Evolutionary conservation across 1,139 yeast species (phyloP).

Genomic region (Kurtzmaniella natalensis): DNA sequence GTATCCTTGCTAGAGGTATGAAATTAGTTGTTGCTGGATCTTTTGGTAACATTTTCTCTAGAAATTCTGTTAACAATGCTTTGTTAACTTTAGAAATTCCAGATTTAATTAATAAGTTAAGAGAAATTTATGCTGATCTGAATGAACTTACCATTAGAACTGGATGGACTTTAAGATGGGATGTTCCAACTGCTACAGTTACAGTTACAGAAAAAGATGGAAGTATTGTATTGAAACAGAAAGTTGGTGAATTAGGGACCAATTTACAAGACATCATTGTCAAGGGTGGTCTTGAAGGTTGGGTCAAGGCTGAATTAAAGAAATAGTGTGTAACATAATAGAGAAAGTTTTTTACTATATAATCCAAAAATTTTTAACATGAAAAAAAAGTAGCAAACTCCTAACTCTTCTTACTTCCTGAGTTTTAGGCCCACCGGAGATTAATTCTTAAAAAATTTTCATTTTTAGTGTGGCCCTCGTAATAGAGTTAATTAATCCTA

Average conservation of each 20-base stretch:
- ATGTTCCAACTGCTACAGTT: slow-evolving; percentile 79
- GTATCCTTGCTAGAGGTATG: slow-evolving; percentile 91
- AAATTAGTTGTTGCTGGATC: slow-evolving; percentile 93
- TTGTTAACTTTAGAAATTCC: slow-evolving; percentile 92
- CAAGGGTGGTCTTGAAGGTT: slow-evolving; percentile 96
- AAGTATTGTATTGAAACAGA: slow-evolving; percentile 69
- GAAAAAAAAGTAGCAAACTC: too few species aligned
- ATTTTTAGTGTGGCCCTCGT: too few species aligned
- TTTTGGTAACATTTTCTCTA: slow-evolving; percentile 91
- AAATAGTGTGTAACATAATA: slow-evolving; percentile 10
- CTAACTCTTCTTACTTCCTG: too few species aligned
- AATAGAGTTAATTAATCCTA: too few species aligned
- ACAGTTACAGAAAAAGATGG: slow-evolving; percentile 65
- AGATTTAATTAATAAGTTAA: slow-evolving; percentile 67
- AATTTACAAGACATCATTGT: slow-evolving; percentile 95
- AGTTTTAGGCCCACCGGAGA: too few species aligned
- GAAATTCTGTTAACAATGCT: slow-evolving; percentile 96
- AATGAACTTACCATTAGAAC: slow-evolving; percentile 85
- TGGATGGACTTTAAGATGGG: slow-evolving; percentile 92
- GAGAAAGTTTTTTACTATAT: too few species aligned
- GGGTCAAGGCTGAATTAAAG: slow-evolving; percentile 81
- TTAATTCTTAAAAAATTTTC: too few species aligned
- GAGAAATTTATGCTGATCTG: slow-evolving; percentile 57
- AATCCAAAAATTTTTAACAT: too few species aligned
- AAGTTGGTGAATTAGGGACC: slow-evolving; percentile 93